Evolutionary conservation across 495 filamentous ascomycete species (phyloP).

Genomic region (Lasiosphaeria miniovina): DNA sequence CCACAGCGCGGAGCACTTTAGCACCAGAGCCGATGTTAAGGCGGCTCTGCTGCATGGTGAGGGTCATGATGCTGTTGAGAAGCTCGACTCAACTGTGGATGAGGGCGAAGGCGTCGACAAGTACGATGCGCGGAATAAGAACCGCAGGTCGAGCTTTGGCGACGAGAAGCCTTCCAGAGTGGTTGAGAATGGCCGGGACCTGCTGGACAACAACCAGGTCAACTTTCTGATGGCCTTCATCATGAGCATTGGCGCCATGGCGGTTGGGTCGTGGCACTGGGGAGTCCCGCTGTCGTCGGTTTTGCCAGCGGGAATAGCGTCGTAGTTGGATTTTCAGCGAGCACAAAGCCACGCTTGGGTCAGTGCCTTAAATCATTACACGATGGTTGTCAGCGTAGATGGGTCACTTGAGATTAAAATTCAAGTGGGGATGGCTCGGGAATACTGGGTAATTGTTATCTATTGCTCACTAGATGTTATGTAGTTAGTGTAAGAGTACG

Average conservation of each 20-base stretch:
- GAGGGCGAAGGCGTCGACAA: constrained; percentile 29
- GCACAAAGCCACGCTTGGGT: too few relatives aligned
- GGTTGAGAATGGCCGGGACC: constrained; percentile 67
- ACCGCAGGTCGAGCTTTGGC: constrained; percentile 48
- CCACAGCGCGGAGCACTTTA: constrained; percentile 15
- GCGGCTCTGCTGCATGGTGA: constrained; percentile 32
- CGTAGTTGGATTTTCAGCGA: neutral
- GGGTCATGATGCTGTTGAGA: constrained; percentile 36
- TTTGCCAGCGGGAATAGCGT: constrained; percentile 13
- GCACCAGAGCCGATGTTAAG: constrained; percentile 37
- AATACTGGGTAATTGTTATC: too few relatives aligned
- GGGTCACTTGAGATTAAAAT: too few relatives aligned
- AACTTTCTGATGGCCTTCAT: constrained; percentile 82
- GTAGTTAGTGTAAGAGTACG: too few relatives aligned
- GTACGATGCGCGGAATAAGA: constrained; percentile 42
- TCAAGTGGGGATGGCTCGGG: too few relatives aligned
- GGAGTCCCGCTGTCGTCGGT: constrained; percentile 41
- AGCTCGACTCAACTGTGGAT: constrained; percentile 22
- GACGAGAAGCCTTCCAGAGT: constrained; percentile 63
- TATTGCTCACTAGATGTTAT: too few relatives aligned
- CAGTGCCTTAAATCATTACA: too few relatives aligned
- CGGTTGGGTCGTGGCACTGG: constrained; percentile 54
- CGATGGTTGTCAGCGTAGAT: too few relatives aligned
- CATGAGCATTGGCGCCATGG: constrained; percentile 81
- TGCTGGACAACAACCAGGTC: constrained; percentile 91